Evolutionary conservation across 1,284 basidiomycete genomes (phyloP), one percentile per base, ranked within the genome.

Genomic region (Rhizoctonia solani): DNA sequence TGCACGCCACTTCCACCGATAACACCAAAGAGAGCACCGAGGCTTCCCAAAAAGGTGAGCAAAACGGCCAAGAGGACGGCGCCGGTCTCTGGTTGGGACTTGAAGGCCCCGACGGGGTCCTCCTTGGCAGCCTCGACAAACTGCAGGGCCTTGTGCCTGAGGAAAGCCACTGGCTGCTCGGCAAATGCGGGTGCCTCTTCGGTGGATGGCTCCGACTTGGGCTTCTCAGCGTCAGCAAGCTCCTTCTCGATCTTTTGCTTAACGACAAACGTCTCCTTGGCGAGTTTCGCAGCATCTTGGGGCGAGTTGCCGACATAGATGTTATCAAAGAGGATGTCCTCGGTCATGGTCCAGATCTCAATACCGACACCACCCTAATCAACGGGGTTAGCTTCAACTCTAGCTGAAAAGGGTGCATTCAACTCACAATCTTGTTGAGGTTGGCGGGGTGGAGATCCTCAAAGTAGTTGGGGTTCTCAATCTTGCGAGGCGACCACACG

Each of bases 271-370:
- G 93, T 92, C 79, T 95, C 91, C 47, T 83, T 80, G 69, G 93
- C 92, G 73, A 98, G 81, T 14, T 80, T 79, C 77, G 89, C 87
- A 72, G 95, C 95, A 71, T 95, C 91, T 54, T 86, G 85, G 68
- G 85, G 77, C 32, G 93, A 94, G 82, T 94, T 88, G 69, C 94
- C 94, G 70, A 98, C 79, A 81, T 93, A 98, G 75, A 98, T 87
- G 83, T 97, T 95, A 80, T 93, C 87, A 78, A 95, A 97, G 74
- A 97, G 85, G 73, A 97, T 97, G 76, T 95, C 92, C 79, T 97
- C 94, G 54, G 93, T 95, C 95, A 98, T 98, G 67, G 94, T 95
- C 95, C 95, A 98, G 74, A 98, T 87, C 79, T 98, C 95, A 71
- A 98, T 95, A 76, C 95, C 95, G 72, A 98, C 85, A 80, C 94